Evolutionary conservation across 306 rosid genomes (phyloP).

Genomic region (Corylus heterophylla): DNA sequence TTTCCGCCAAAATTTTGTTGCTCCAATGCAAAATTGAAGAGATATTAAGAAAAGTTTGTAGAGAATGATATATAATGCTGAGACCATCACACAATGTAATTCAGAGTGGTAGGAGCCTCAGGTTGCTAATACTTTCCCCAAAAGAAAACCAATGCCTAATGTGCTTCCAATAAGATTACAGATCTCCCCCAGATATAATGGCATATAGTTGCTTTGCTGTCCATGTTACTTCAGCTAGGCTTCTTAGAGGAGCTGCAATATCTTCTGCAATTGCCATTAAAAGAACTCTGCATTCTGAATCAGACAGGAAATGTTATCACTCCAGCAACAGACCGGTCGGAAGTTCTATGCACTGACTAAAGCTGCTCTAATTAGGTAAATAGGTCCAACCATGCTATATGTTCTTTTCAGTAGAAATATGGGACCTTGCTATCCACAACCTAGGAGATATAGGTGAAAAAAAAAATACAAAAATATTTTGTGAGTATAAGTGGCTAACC

Average conservation of each 20-base stretch:
- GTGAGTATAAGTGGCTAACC: constrained; percentile 38
- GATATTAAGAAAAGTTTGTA: neutral
- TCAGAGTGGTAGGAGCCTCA: neutral
- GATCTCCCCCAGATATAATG: constrained; percentile 39
- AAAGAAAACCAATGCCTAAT: neutral
- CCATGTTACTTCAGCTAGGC: constrained; percentile 61
- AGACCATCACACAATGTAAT: neutral
- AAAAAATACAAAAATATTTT: neutral
- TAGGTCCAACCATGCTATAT: neutral
- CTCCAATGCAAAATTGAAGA: neutral
- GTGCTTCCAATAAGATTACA: constrained; percentile 26
- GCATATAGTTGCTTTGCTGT: constrained; percentile 58
- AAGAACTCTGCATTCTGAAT: constrained; percentile 62
- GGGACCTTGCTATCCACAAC: neutral
- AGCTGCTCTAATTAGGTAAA: constrained; percentile 1
- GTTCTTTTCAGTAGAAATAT: neutral
- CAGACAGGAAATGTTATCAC: constrained; percentile 10
- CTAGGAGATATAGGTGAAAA: neutral
- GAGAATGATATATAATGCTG: neutral
- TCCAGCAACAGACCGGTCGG: neutral
- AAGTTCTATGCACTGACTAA: neutral
- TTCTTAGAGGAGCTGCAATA: constrained; percentile 49
- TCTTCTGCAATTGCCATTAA: constrained; percentile 61
- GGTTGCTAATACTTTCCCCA: neutral
- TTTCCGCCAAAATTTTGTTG: neutral